Base-by-base conservation (phyloP, 768 basidiomycete species). In the Epithele typhae region DNA sequence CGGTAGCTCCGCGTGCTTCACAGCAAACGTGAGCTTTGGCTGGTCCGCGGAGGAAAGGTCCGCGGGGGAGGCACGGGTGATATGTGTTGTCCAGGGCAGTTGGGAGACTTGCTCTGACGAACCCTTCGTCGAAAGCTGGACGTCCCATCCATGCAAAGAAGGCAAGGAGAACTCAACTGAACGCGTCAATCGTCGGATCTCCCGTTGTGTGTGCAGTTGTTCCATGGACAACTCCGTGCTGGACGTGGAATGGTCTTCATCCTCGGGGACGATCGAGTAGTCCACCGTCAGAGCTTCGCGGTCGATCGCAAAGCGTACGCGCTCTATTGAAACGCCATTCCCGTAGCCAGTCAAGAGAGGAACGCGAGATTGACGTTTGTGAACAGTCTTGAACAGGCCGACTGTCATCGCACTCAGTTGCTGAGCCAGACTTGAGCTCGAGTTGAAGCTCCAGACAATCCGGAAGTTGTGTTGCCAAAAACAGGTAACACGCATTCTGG, bases 391-490 rank as follows among this genome's bases (percentile, higher is more conserved):
- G 59, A 87, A 74, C 36, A 95, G 68, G 21, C 90, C 88, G 6
- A 91, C 65, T 15, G 84, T 74, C 78, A 95, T 90, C 5, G 86
- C 81, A n/a, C 84, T 84, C 2, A 97, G 75, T 55, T 95, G 91
- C 53, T 91, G 88, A 8, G 79, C 75, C 9, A 92, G 58, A 24
- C 78, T 74, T 14, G 78, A 70, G 1, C 79, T 73, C 0, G 83
- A 77, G 6, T 81, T 82, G 41, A 92, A 76, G 32, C 81, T 87
- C 91, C 92, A 95, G 32, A 90, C 63, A 0, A 90, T 78, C 52
- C 88, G 87, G 23, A 95, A 77, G 68, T 96, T 90, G 63, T 95
- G 93, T 61, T 94, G 90, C 89, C 91, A 95, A 61, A 95, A 93
- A 60, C 90, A 94, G 1, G 89, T 92, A 51, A 94, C 79, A 30